These are phyloP conservation scores for Biscogniauxia sp. DNA, from an alignment of 2,329 filamentous ascomycete genomes.

Conservation along the genomic window DNA sequence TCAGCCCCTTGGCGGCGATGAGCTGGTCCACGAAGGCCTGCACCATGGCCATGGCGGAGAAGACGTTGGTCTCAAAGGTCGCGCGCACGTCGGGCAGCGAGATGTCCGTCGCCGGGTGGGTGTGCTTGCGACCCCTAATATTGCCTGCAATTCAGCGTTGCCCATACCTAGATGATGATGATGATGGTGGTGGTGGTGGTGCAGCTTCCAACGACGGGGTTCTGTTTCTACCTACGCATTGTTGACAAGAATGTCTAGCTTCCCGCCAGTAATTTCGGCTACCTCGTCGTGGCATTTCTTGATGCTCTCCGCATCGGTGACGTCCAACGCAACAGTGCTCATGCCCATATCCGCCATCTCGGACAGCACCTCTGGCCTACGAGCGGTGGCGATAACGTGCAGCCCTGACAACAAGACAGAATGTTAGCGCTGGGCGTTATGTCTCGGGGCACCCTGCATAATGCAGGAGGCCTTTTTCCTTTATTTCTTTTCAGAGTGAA, in stretches of 20 bases:
- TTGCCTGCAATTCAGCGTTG: slow-evolving; percentile 12
- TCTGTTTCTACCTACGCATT: slow-evolving; percentile 47
- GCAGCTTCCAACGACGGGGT: neutral
- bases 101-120: slow-evolving; percentile 51
- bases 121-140: slow-evolving; percentile 48
- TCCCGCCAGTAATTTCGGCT: slow-evolving; percentile 47
- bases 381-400: slow-evolving; percentile 57
- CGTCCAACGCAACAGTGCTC: slow-evolving; percentile 50
- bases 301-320: slow-evolving; percentile 52
- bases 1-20: slow-evolving; percentile 48
- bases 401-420: slow-evolving; percentile 35
- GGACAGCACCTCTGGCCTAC: slow-evolving; percentile 46
- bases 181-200: too few species aligned
- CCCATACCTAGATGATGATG: neutral
- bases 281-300: slow-evolving; percentile 46
- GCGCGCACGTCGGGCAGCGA: slow-evolving; percentile 50
- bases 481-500: neutral
- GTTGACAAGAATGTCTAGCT: slow-evolving; percentile 58
- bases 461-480: neutral
- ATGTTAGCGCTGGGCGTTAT: neutral
- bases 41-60: slow-evolving; percentile 55
- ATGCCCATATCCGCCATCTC: slow-evolving; percentile 47
- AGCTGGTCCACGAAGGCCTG: slow-evolving; percentile 49
- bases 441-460: neutral
- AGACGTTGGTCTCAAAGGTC: slow-evolving; percentile 57